Percentiles rank a stretch among this genome's conserved stretches.
Evolutionary conservation across 2,329 filamentous ascomycete species (phyloP).

Genomic region (Pseudocercospora vitis): DNA sequence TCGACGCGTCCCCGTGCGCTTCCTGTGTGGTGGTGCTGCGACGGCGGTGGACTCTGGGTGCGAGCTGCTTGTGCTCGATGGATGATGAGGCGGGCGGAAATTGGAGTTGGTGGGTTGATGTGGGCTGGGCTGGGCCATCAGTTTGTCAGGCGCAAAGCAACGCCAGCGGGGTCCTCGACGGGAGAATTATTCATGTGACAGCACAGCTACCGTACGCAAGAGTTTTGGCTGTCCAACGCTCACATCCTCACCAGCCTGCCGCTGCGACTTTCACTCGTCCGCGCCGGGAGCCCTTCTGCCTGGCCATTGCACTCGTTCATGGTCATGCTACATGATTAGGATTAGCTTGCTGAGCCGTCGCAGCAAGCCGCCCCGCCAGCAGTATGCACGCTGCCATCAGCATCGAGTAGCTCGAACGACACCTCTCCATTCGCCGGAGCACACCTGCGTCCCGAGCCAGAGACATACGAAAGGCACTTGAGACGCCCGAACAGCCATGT

Average conservation of each 20-base stretch:
- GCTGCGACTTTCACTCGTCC: background rate
- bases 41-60: background rate
- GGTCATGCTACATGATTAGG: background rate
- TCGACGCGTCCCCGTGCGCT: background rate
- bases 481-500: constrained; percentile 12
- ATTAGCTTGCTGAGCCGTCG: constrained; percentile 6
- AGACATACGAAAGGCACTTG: background rate
- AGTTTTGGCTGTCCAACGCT: too few species aligned
- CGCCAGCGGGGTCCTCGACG: too few species aligned
- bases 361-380: constrained; percentile 6
- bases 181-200: too few species aligned
- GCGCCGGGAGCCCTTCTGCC: background rate
- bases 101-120: too few species aligned
- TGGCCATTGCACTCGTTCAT: background rate
- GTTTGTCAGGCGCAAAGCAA: too few species aligned
- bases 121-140: too few species aligned
- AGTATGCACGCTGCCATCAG: constrained; percentile 2
- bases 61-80: too few species aligned
- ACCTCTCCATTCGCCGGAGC: background rate
- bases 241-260: too few species aligned
- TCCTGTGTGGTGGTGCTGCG: background rate
- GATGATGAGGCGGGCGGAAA: background rate
- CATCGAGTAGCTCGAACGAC: constrained; percentile 9
- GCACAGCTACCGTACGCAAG: too few species aligned
- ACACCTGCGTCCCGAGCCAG: background rate